Evolutionary conservation across 2,329 filamentous ascomycete species (phyloP), one percentile per base, ranked within the genome.

Genomic region (Leptosphaerulina australis): DNA sequence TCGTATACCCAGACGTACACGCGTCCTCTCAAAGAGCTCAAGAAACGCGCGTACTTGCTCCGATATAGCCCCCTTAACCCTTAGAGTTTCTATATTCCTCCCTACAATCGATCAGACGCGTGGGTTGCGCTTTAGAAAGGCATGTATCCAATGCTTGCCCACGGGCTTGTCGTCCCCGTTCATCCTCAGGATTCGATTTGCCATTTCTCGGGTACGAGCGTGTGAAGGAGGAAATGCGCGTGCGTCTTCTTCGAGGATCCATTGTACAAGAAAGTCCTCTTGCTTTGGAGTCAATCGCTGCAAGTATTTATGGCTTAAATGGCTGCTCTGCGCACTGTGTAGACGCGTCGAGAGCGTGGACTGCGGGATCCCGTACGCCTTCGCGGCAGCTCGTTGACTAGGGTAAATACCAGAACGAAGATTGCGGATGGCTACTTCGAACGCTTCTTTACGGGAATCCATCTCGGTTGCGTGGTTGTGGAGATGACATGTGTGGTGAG

Each of bases 241-340:
- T 39, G 28, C 38, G 29, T 60, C 50, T 34, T 60, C 47, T 29
- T 63, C 26, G 20, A 62, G 46, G n/a, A 62, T 62, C 58, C 33
- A 62, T 2, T 56, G 18, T 34, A 50, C 54, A 36, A 63, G 28
- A 40, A 53, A 60, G 6, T 39, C 22, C 24, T 61, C 53, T 50
- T 59, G 47, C 14, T 58, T 22, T 35, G 34, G 55, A 33, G 43
- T 56, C 24, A 62, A 47, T 44, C 44, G 47, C 40, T 62, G 55
- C 25, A 59, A 44, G 10, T 59, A 15, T 50, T 36, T 11, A 24
- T 60, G 41, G 40, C 36, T 46, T 39, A 26, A 52, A 10, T 36
- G 26, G 26, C 30, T 22, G 10, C n/a, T 25, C 40, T 52, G 36
- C 14, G 8, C 29, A 22, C 56, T 38, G 1, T 30, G 18, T 3